Conservation (phyloP, 495 filamentous ascomycete species). For the Penicillium silybi region DNA sequence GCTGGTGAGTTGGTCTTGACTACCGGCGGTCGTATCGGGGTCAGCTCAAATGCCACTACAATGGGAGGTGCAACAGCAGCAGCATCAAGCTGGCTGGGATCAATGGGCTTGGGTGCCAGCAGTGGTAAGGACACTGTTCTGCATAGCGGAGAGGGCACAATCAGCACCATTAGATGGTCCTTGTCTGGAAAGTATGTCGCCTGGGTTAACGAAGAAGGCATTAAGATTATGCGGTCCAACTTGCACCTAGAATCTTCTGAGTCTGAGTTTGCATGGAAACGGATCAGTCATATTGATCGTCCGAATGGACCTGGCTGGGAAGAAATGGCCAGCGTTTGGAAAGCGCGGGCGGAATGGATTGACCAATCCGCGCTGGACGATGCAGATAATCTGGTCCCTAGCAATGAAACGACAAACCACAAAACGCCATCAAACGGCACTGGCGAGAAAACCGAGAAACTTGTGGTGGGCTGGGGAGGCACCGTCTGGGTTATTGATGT, state of each 20-base stretch:
- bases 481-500: constrained; percentile 95
- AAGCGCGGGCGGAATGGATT: constrained; percentile 86
- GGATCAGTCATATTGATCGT: constrained; percentile 87
- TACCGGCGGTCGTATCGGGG: constrained; percentile 69
- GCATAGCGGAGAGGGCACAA: constrained; percentile 88
- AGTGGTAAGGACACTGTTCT: constrained; percentile 82
- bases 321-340: constrained; percentile 94
- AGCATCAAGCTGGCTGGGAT: constrained; percentile 87
- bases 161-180: constrained; percentile 90
- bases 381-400: constrained; percentile 50
- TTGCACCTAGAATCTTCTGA: constrained; percentile 74
- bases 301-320: constrained; percentile 80
- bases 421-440: constrained; percentile 17
- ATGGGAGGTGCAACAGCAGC: constrained; percentile 72
- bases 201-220: constrained; percentile 94
- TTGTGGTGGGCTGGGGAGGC: constrained; percentile 91
- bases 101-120: constrained; percentile 71
- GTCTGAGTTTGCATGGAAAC: constrained; percentile 83
- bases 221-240: constrained; percentile 94
- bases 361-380: constrained; percentile 70
- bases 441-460: constrained; percentile 59
- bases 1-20: constrained; percentile 91
- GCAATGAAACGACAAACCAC: constrained; percentile 28
- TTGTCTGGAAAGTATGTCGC: constrained; percentile 83
- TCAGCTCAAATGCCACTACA: constrained; percentile 74